Base-by-base conservation (phyloP, 805 yeast species). In the Nakazawaea pomicola region DNA sequence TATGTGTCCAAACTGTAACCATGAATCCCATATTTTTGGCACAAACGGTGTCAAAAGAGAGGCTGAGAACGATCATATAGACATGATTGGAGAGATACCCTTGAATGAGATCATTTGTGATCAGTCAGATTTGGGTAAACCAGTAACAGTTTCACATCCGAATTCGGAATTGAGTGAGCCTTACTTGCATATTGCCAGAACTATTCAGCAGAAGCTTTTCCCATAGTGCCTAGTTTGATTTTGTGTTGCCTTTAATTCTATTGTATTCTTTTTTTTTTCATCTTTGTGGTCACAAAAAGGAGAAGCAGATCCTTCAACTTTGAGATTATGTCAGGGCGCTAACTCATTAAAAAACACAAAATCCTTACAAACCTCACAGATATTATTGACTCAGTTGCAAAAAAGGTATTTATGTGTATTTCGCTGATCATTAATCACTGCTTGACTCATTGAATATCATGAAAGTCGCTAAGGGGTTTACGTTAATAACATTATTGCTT, bases 11-110 rank as follows among this genome's bases (percentile, higher is more conserved):
- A 78, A 83, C 45, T 87, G 95, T 54, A 56, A 66, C 37, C 89
- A 83, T 49, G 80, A 79, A 47, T 68, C 83, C 9, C 91, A 83
- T 51, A 68, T 87, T 1, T 87, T 87, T 62, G 95, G 95, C 0
- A 54, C 67, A 6, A 80, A 76, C 20, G 87, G 85, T 2, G 78
- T 74, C 1, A 68, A 74, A 1, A 49, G 55, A 19, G 72, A 71
- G 43, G 80, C 79, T 42, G 79, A 79, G 2, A 53, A 64, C 36
- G 59, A 61, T 31, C 64, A 68, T 34, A 67, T 68, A 15, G 69
- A 65, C 1, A 60, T 82, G 1, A 54, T 87, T 15, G 91, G 84
- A 0, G 72, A 78, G 1, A 71, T 87, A 17, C 95, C 95, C 0
- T 62, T 87, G 29, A 70, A 72, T 43, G 77, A 70, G 25, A 68